A percentile compares a stretch with the other conserved stretches of the same genome.
These are phyloP conservation scores for Flaveria trinervia DNA, from an alignment of 129 eudicot species.

Conservation along the genomic window DNA sequence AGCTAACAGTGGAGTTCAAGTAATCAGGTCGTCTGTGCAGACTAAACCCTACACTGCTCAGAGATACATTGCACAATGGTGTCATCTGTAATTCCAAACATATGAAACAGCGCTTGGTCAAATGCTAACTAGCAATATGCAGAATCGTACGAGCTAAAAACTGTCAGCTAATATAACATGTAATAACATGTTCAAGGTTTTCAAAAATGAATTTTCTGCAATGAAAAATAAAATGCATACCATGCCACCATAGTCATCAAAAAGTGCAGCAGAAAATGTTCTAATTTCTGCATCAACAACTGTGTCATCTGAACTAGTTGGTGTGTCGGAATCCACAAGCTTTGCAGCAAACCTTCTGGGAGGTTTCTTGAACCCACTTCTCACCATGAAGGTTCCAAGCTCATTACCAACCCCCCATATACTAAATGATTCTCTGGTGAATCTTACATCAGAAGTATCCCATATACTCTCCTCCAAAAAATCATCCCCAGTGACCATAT, in stretches of 20 bases:
- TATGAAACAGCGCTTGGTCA: slow-evolving; percentile 17
- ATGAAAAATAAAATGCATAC: slow-evolving; percentile 43
- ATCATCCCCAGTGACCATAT: slow-evolving; percentile 80
- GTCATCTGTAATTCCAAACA: slow-evolving; percentile 71
- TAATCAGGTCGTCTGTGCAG: slow-evolving; percentile 73
- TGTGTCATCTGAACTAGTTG: slow-evolving; percentile 74
- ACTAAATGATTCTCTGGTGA: slow-evolving; percentile 68
- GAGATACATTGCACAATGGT: slow-evolving; percentile 80
- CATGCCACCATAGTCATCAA: slow-evolving; percentile 99
- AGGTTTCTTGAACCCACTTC: slow-evolving; percentile 87
- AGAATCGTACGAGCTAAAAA: slow-evolving; percentile 7
- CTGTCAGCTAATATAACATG: neutral
- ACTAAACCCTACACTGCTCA: slow-evolving; percentile 72
- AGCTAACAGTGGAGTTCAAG: slow-evolving; percentile 71
- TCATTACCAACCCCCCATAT: slow-evolving; percentile 88
- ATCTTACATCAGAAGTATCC: slow-evolving; percentile 78
- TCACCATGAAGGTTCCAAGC: slow-evolving; percentile 79
- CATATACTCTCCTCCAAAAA: slow-evolving; percentile 85
- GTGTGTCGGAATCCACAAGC: slow-evolving; percentile 67
- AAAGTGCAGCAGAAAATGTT: slow-evolving; percentile 92
- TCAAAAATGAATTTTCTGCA: slow-evolving; percentile 4
- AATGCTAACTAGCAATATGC: slow-evolving; percentile 7
- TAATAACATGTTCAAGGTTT: slow-evolving; percentile 2
- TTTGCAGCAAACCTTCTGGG: slow-evolving; percentile 88
- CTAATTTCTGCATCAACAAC: slow-evolving; percentile 85